Base-by-base conservation (phyloP, 345 rosid species). In the Gossypium thurberi region DNA sequence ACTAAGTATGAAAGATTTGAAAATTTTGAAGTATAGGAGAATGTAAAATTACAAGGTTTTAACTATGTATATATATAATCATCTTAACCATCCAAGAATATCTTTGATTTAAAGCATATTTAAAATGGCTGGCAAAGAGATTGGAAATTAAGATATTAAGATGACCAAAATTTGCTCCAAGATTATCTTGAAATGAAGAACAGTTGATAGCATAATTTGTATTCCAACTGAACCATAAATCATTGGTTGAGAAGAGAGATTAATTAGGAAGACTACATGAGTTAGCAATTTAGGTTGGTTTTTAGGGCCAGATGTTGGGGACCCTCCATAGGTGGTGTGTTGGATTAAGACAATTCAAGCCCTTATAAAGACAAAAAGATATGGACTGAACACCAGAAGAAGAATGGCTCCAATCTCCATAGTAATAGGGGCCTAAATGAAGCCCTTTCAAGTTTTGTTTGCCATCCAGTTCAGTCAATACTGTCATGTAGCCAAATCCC, bases 311-410 rank as follows among this genome's bases (percentile, higher is more conserved):
- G 37, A 47, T 8, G 8, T 26, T 48, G 58, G 71, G 71, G 71
- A 66, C 70, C 70, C 70, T 48, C 23, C 5, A 50, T 48, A 42
- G 43, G 43, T 13, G 51, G 55, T 14, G 13, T 47, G 44, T 50
- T 50, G 44, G 71, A 68, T 50, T 68, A 68, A 25, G 71, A 68
- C 71, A 68, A 68, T 50, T 50, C 71, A 68, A 47, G 20, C 14
- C 71, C 59, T 9, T 66, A 26, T 26, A 68, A 68, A 43, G 59
- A 68, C 71, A 68, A 68, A 65, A 21, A 43, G 26, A 44, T 5
- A 65, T 67, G 57, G 43, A 25, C 71, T 44, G 71, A 43, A 48
- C 58, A 67, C 58, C 15, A 68, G 17, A 68, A 37, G 40, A 33
- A 33, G 6, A 33, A 17, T 28, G 59, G 71, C 71, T 26, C 44